phyloP scores from a whole-genome alignment of 441 rosid species.

The Macaranga tanarius region DNA sequence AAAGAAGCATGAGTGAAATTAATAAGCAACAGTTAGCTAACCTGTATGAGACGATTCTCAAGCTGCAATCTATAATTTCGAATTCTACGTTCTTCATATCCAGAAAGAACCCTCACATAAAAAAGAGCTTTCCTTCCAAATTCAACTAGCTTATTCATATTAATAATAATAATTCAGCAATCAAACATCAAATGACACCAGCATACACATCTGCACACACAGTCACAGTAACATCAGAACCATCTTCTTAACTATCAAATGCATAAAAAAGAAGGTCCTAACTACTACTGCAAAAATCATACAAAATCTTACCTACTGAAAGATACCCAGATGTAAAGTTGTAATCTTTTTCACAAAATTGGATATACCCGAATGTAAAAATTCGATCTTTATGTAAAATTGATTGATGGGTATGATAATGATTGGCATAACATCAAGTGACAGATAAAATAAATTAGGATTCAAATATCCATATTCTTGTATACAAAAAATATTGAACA shows the following conservation, averaged over 20 bases:
- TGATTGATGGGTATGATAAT: not conserved
- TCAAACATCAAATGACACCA: conserved; percentile 19
- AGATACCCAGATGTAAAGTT: not conserved
- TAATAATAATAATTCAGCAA: conserved; percentile 23
- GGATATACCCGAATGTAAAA: not conserved
- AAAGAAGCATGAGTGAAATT: not conserved
- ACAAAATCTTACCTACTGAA: not conserved
- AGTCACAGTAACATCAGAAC: conserved; percentile 11
- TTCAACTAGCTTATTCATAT: conserved; percentile 69
- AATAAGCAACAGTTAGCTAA: conserved; percentile 15
- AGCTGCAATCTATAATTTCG: conserved; percentile 73
- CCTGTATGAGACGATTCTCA: conserved; percentile 72
- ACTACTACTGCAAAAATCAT: not conserved
- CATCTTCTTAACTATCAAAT: not conserved
- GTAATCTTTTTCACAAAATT: no score
- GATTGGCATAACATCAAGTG: not conserved
- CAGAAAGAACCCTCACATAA: conserved; percentile 83
- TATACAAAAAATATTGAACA: not conserved
- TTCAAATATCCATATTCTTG: not conserved
- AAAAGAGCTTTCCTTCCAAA: conserved; percentile 81
- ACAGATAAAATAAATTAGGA: not conserved
- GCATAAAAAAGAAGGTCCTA: no score
- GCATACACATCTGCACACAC: conserved; percentile 18
- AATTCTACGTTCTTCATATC: conserved; percentile 82
- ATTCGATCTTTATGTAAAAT: not conserved